phyloP scores from a whole-genome alignment of 495 filamentous ascomycete species.

The Xylaria castorea region DNA sequence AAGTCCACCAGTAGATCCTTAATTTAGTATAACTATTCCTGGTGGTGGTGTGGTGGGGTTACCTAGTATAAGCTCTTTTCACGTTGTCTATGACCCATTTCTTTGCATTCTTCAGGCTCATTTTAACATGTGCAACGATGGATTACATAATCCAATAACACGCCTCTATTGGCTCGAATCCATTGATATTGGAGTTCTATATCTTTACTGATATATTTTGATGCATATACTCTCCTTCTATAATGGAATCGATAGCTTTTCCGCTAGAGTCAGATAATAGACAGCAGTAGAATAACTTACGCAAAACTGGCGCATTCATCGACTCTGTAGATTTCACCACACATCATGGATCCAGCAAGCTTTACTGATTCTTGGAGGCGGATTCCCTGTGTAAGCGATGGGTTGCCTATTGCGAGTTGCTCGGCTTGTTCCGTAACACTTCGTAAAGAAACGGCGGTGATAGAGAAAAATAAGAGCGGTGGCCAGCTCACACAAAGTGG shows the following conservation, averaged over 20 bases:
- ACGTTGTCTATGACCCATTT: background rate
- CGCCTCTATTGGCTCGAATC: background rate
- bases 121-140: background rate
- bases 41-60: conserved; percentile 2
- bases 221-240: background rate
- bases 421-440: background rate
- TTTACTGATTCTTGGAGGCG: background rate
- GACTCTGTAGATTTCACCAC: background rate
- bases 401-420: background rate
- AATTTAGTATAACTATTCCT: background rate
- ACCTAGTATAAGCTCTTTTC: background rate
- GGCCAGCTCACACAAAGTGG: background rate
- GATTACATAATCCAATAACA: conserved; percentile 1
- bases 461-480: background rate
- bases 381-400: background rate
- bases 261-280: background rate
- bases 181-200: background rate
- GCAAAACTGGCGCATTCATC: background rate
- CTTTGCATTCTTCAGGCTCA: background rate
- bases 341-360: background rate
- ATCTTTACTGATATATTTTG: background rate
- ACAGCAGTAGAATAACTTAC: too few species aligned
- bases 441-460: background rate
- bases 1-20: background rate
- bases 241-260: background rate